Percentiles rank a stretch among this genome's conserved stretches.
Evolutionary conservation across 2,329 filamentous ascomycete species (phyloP).

Genomic region (Sporothrix variecibatus): DNA sequence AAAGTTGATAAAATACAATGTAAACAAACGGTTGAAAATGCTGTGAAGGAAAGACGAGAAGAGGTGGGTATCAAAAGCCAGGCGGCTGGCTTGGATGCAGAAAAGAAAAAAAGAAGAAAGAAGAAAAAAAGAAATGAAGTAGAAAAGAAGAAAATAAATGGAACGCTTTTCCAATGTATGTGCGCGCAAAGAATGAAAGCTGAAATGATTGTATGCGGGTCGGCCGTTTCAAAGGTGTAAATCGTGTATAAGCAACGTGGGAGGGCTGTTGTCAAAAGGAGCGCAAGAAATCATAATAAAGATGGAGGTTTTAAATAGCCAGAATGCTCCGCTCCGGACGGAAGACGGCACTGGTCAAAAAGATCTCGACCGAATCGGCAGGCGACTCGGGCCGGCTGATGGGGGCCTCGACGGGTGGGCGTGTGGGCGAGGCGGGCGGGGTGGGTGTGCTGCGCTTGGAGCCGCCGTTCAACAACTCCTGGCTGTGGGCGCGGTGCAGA

Average conservation of each 20-base stretch:
- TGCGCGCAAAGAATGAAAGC: not conserved
- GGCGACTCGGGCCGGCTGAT: constrained; percentile 27
- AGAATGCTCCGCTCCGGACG: constrained; percentile 38
- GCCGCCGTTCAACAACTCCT: constrained; percentile 50
- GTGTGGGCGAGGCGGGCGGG: constrained; percentile 39
- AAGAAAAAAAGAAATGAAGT: not conserved
- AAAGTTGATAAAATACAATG: not conserved
- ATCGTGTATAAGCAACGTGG: not conserved
- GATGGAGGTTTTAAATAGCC: constrained; percentile 20
- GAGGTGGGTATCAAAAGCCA: constrained; percentile 18
- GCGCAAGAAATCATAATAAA: constrained; percentile 17
- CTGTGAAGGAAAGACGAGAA: constrained; percentile 22
- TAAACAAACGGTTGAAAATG: constrained; percentile 13
- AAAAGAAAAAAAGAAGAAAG: not conserved
- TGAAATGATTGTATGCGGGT: constrained; percentile 18
- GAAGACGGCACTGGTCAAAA: constrained; percentile 56
- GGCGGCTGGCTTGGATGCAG: constrained; percentile 18
- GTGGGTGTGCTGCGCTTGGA: constrained; percentile 35
- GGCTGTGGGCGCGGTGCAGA: constrained; percentile 53
- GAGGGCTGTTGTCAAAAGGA: not conserved
- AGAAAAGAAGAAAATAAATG: not conserved
- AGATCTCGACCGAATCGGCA: constrained; percentile 38
- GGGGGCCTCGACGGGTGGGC: constrained; percentile 30
- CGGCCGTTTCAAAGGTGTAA: constrained; percentile 18
- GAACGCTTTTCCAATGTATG: constrained; percentile 13